Evolutionary conservation across 2,329 filamentous ascomycete species (phyloP), one percentile per base, ranked within the genome.

Genomic region (Monilinia fructigena): DNA sequence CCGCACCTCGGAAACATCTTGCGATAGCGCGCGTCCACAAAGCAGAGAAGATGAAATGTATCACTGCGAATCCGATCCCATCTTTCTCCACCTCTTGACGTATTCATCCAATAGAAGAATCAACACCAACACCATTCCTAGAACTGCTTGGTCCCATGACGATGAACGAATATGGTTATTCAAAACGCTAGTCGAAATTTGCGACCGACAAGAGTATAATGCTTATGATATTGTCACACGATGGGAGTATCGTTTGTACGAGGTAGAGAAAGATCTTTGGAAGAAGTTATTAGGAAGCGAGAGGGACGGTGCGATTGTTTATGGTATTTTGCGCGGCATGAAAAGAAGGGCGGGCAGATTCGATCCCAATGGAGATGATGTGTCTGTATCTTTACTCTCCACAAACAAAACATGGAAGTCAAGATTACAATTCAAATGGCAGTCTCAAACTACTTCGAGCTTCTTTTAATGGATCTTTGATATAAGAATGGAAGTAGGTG

Each of bases 161-260:
- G 56, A 60, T 20, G 42, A 60, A 60, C 5, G 47, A 48, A 0
- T 60, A 11, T 60, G 56, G 56, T 3, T 60, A 11, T 60, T 60
- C 28, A 50, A 28, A 50, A 60, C 28, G 0, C 23, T 60, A 12
- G 56, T 60, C 12, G 56, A 60, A 26, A 12, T 60, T 2, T 60
- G 56, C 45, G 12, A 38, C 35, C 56, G 56, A 50, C 56, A 28
- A 8, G 56, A 60, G 14, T 60, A 60, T 26, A 50, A 48, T 35
- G 56, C 56, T 38, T 60, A 48, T 20, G 56, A 60, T 20, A 48
- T 48, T 5, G 56, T 4, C 14, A 38, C 31, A 12, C 47, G 28
- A 5, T 60, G 47, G 42, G 42, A 48, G 31, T 23, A 60, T 50
- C 12, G 23, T 35, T 12, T 60, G 18, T 60, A 60, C 28, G n/a